Evolutionary conservation across 139 green algal species (phyloP).

Genomic region (Trebouxia sp.): DNA sequence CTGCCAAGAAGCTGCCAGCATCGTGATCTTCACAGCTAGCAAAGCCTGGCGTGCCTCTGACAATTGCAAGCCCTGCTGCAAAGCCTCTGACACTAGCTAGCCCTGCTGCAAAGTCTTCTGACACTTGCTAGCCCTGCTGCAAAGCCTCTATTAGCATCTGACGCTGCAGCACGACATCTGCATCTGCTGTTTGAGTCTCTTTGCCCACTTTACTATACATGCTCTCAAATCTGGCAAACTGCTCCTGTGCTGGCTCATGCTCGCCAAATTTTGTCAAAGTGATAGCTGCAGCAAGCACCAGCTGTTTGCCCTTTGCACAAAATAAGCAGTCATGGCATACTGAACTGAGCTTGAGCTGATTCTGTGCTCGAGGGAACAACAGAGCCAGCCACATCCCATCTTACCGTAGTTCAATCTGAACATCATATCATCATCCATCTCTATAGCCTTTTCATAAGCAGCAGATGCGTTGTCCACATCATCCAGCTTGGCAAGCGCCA

Average conservation of each 20-base stretch:
- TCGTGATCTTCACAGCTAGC: too few species aligned
- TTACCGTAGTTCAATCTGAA: constrained; percentile 83
- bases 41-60: too few species aligned
- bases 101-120: too few species aligned
- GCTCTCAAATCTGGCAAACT: not conserved
- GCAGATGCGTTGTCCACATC: constrained; percentile 75
- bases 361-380: not conserved
- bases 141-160: not conserved
- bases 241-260: not conserved
- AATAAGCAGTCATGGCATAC: not conserved
- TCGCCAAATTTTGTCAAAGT: not conserved
- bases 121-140: not conserved
- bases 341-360: not conserved
- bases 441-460: constrained; percentile 74
- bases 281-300: not conserved
- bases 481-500: constrained; percentile 56
- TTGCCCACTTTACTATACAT: not conserved
- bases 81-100: too few species aligned
- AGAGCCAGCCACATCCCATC: not conserved
- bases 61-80: too few species aligned
- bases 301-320: not conserved
- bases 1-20: too few species aligned
- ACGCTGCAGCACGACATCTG: not conserved
- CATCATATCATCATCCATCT: constrained; percentile 56
- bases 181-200: constrained; percentile 19